phyloP scores from a whole-genome alignment of 805 yeast species.

The Wickerhamiella vanderwaltii region DNA sequence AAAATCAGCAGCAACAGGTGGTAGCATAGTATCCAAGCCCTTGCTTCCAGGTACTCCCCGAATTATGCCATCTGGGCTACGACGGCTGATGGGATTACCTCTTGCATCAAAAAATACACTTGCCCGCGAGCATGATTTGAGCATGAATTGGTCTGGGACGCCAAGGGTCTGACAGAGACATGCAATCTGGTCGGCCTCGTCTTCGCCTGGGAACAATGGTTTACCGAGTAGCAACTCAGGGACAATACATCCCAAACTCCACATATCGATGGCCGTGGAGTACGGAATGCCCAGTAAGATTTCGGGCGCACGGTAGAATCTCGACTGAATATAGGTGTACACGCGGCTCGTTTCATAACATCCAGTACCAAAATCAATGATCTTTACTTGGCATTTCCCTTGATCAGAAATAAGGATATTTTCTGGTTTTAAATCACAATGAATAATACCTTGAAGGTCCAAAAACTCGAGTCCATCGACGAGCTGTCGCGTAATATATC shows the following conservation, averaged over 20 bases:
- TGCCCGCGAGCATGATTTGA: constrained; percentile 27
- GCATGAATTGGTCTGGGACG: constrained; percentile 50
- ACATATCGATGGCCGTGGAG: constrained; percentile 83
- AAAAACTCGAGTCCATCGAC: constrained; percentile 48
- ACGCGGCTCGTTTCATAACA: constrained; percentile 58
- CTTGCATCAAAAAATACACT: constrained; percentile 29
- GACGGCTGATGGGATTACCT: constrained; percentile 25
- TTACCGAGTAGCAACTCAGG: constrained; percentile 89
- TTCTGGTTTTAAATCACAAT: constrained; percentile 82
- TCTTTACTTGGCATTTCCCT: constrained; percentile 39
- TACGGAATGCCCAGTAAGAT: constrained; percentile 81
- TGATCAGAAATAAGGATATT: constrained; percentile 50
- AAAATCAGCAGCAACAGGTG: constrained; percentile 24
- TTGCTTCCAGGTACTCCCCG: constrained; percentile 17
- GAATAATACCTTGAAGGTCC: constrained; percentile 48
- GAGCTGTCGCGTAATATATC: constrained; percentile 41
- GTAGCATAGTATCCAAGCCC: constrained; percentile 12
- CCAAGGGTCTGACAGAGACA: constrained; percentile 86
- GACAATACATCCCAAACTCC: constrained; percentile 96
- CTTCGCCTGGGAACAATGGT: constrained; percentile 92
- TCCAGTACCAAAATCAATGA: constrained; percentile 66
- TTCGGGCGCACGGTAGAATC: constrained; percentile 95
- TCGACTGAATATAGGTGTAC: constrained; percentile 88
- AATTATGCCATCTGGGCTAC: constrained; percentile 15
- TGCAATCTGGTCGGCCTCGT: constrained; percentile 75